Percentiles rank a stretch among this genome's conserved stretches.
Conservation (phyloP, 202 grass and related monocot genomes). For the Bolboschoenoplectus hybrid region DNA sequence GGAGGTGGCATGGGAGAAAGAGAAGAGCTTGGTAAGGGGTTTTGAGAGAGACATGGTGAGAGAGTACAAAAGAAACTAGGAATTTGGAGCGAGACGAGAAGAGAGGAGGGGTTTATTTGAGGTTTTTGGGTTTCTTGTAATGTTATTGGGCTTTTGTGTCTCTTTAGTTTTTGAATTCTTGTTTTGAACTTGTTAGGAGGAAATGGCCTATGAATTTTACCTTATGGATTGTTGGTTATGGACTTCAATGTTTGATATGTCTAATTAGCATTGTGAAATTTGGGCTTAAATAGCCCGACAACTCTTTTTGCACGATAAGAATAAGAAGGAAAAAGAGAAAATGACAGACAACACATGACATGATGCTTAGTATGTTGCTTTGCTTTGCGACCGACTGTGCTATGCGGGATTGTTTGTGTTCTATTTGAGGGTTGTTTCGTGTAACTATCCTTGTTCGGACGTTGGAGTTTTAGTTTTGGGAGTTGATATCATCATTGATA, state of each 20-base stretch:
- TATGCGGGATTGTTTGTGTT: too few relatives aligned
- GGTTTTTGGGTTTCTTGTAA: not conserved
- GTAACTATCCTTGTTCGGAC: too few relatives aligned
- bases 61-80: not conserved
- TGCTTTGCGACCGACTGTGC: too few relatives aligned
- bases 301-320: not conserved
- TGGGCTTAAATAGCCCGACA: not conserved
- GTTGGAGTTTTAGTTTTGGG: too few relatives aligned
- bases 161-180: not conserved
- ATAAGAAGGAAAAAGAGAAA: not conserved
- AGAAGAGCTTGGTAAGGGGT: slow-evolving; percentile 52
- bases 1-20: slow-evolving; percentile 50
- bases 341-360: not conserved
- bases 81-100: slow-evolving; percentile 4
- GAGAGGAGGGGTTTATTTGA: not conserved
- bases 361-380: too few relatives aligned
- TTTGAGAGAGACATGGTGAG: slow-evolving; percentile 61
- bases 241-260: not conserved
- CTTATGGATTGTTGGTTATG: not conserved
- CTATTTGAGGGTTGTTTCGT: not conserved
- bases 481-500: too few relatives aligned
- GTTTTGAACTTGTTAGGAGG: not conserved
- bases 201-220: not conserved
- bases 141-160: not conserved
- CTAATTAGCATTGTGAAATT: not conserved